phyloP scores from a whole-genome alignment of 2,329 filamentous ascomycete species.

The Curvularia sp. region DNA sequence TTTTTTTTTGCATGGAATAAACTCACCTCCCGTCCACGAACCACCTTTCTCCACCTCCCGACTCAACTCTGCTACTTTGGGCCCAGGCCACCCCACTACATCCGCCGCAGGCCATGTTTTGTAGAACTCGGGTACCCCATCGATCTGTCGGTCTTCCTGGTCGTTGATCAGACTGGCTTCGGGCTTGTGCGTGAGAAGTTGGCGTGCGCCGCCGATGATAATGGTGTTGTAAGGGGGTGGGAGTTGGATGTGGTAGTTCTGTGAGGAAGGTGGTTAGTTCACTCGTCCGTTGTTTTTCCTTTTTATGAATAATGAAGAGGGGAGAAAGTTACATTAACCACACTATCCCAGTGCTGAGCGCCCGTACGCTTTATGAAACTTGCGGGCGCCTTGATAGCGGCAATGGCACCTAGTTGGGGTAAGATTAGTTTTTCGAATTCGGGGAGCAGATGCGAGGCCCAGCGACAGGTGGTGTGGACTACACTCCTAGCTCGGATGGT shows the following conservation, averaged over 20 bases:
- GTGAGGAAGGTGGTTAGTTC: too few relatives aligned
- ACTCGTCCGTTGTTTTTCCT: too few relatives aligned
- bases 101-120: slow-evolving; percentile 18
- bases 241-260: slow-evolving; percentile 22
- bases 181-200: slow-evolving; percentile 14
- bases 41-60: slow-evolving; percentile 14
- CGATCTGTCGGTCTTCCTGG: slow-evolving; percentile 14
- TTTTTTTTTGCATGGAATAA: not conserved
- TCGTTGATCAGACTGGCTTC: slow-evolving; percentile 12
- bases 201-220: slow-evolving; percentile 20
- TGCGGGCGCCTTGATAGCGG: slow-evolving; percentile 16
- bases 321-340: slow-evolving; percentile 14
- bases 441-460: slow-evolving; percentile 21
- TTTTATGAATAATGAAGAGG: too few relatives aligned
- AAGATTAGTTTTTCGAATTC: slow-evolving; percentile 17
- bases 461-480: slow-evolving; percentile 20
- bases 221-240: slow-evolving; percentile 21
- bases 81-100: slow-evolving; percentile 9
- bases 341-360: slow-evolving; percentile 20
- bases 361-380: slow-evolving; percentile 20
- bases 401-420: slow-evolving; percentile 9
- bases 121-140: slow-evolving; percentile 15
- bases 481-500: slow-evolving; percentile 14
- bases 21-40: slow-evolving; percentile 18
- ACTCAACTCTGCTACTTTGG: slow-evolving; percentile 9